Evolutionary conservation across 169 alveolate species (phyloP).

Genomic region (Miamiensis avidus): DNA sequence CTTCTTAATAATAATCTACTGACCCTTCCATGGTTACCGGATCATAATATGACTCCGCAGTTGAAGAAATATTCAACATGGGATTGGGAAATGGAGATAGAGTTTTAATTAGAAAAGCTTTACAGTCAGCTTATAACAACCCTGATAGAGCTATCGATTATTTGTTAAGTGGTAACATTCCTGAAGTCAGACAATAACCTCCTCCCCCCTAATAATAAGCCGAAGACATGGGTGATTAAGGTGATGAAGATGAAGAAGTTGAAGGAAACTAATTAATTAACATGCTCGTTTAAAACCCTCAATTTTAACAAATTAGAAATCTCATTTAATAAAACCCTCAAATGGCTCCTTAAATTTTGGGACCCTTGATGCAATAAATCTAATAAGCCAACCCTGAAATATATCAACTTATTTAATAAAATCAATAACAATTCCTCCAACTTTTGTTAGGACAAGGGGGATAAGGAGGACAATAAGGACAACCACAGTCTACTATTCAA

Average conservation of each 20-base stretch:
- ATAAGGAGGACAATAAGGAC: not conserved
- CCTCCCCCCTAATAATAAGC: conserved; percentile 8
- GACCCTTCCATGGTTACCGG: conserved; percentile 63
- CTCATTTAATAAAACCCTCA: conserved; percentile 58
- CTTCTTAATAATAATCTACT: conserved; percentile 29
- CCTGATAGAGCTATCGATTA: conserved; percentile 97
- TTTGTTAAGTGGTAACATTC: conserved; percentile 80
- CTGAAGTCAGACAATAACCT: conserved; percentile 7
- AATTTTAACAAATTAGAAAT: conserved; percentile 51
- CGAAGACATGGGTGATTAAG: conserved; percentile 44
- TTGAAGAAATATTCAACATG: conserved; percentile 88
- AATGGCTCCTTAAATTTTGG: conserved; percentile 22
- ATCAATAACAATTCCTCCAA: conserved; percentile 62
- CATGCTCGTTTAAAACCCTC: conserved; percentile 35
- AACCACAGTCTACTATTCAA: conserved; percentile 29
- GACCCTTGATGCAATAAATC: conserved; percentile 53
- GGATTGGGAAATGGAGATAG: conserved; percentile 83
- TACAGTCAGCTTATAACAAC: conserved; percentile 94
- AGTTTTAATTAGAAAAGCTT: conserved; percentile 86
- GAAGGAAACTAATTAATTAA: conserved; percentile 34
- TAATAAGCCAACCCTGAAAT: conserved; percentile 59
- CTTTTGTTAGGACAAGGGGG: conserved; percentile 38
- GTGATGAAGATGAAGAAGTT: conserved; percentile 28
- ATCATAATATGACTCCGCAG: conserved; percentile 74
- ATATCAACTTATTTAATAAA: conserved; percentile 42